Conservation (phyloP, 2,329 filamentous ascomycete genomes). For the Trichoderma guizhouense region DNA sequence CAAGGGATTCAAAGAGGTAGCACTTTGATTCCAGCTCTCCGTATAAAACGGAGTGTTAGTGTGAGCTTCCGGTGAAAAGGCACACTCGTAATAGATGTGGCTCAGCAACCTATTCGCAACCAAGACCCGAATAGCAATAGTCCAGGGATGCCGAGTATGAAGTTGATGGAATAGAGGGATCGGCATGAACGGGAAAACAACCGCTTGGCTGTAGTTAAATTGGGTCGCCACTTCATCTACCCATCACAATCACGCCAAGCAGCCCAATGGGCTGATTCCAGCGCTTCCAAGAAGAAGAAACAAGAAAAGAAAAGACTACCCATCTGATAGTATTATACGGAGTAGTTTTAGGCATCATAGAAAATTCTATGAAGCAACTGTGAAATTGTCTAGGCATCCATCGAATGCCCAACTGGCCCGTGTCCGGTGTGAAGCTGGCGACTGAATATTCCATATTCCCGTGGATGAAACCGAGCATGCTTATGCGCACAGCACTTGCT, state of each 20-base stretch:
- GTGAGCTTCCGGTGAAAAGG: too few species aligned
- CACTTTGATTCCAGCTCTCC: not conserved
- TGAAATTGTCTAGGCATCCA: not conserved
- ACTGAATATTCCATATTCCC: not conserved
- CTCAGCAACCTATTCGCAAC: not conserved
- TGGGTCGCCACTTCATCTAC: not conserved
- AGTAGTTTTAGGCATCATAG: not conserved
- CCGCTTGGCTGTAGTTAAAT: not conserved
- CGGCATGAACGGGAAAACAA: not conserved
- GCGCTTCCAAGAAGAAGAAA: not conserved
- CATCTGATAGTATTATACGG: not conserved
- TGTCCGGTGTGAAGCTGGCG: not conserved
- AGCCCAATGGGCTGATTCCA: not conserved
- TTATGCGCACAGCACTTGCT: constrained; percentile 6
- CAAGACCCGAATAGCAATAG: not conserved
- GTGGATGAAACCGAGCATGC: not conserved
- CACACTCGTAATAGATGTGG: not conserved
- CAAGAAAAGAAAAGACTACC: not conserved
- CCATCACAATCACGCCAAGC: not conserved
- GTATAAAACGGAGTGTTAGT: constrained; percentile 3
- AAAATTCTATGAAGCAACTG: not conserved
- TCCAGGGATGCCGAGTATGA: not conserved
- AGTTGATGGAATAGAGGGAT: not conserved
- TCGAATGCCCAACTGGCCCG: not conserved
- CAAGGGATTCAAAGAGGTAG: not conserved